Conservation (phyloP, 306 rosid species). For the Trifolium dubium region DNA sequence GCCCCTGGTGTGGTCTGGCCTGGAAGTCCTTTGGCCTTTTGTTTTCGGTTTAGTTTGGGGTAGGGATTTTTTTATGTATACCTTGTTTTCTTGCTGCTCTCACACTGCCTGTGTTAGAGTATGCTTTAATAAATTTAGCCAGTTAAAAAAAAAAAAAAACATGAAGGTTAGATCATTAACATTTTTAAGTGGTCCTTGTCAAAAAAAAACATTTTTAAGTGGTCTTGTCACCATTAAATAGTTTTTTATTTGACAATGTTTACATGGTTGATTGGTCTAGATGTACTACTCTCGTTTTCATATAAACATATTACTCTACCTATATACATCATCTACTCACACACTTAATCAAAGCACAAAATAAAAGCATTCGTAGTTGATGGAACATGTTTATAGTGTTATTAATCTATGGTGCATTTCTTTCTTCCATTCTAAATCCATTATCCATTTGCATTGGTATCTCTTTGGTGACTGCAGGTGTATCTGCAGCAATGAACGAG, state of each 20-base stretch:
- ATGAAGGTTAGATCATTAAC: not conserved
- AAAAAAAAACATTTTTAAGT: too few species aligned
- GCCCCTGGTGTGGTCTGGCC: too few species aligned
- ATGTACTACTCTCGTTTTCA: not conserved
- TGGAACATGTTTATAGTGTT: conserved; percentile 21
- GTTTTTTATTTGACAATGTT: not conserved
- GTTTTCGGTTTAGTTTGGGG: too few species aligned
- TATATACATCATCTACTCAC: not conserved
- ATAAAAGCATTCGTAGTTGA: conserved; percentile 19
- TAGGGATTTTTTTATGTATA: too few species aligned
- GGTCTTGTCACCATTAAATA: not conserved
- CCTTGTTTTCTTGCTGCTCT: too few species aligned
- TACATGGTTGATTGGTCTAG: conserved; percentile 3
- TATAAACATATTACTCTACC: not conserved
- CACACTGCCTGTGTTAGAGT: too few species aligned
- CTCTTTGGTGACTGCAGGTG: conserved; percentile 72
- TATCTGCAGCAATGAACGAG: conserved; percentile 95
- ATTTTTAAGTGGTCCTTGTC: not conserved
- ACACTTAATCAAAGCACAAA: not conserved
- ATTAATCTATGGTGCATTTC: conserved; percentile 17
- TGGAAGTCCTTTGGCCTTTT: too few species aligned
- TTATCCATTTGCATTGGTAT: conserved; percentile 33
- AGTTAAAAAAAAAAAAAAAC: too few species aligned
- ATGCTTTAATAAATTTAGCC: too few species aligned
- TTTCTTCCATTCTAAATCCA: conserved; percentile 14